Base-by-base conservation (phyloP, 768 basidiomycete species). In the Macrolepiota dolichaula region DNA sequence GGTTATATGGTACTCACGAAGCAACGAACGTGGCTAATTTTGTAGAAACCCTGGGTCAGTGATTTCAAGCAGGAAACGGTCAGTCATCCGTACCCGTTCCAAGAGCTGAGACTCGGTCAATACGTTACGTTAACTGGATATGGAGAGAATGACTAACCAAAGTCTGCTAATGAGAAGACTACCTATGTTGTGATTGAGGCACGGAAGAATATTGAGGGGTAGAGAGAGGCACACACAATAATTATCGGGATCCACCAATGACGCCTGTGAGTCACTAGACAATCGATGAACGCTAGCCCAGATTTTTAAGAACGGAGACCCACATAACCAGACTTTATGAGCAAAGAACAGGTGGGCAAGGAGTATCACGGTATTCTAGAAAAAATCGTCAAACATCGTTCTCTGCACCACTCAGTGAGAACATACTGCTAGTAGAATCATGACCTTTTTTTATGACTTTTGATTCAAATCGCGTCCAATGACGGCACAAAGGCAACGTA, bases 261-360 rank as follows among this genome's bases (percentile, higher is more conserved):
- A 13, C 52, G 52, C 13, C 24, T 37, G 19, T 36, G 52, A 3
- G 52, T 54, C 19, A 54, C 52, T 54, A 22, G 24, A 49, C 12
- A 44, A n/a, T 19, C 6, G 15, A 10, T 44, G 6, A 44, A 7
- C 42, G 15, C 19, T 19, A 44, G 42, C 19, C 19, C 0, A 44
- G 19, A 9, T n/a, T 44, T 6, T 7, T 19, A 15, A n/a, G 19
- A 24, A 10, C 13, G 4, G 12, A 51, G 35, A 25, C 57, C 38
- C 19, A 57, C 57, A 12, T 9, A 57, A 9, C 57, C 57, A 57
- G 24, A 57, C 49, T 50, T 50, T 49, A 25, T 51, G 57, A 1
- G 32, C 37, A 37, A 50, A 57, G n/a, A 57, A 57, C 10, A 57
- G 17, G 15, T 57, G 57, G 15, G 32, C 37, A 27, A 50, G 35